Percentiles rank a stretch among this genome's conserved stretches.
phyloP scores from a whole-genome alignment of 1,284 basidiomycete species.

The Fomes fomentarius region DNA sequence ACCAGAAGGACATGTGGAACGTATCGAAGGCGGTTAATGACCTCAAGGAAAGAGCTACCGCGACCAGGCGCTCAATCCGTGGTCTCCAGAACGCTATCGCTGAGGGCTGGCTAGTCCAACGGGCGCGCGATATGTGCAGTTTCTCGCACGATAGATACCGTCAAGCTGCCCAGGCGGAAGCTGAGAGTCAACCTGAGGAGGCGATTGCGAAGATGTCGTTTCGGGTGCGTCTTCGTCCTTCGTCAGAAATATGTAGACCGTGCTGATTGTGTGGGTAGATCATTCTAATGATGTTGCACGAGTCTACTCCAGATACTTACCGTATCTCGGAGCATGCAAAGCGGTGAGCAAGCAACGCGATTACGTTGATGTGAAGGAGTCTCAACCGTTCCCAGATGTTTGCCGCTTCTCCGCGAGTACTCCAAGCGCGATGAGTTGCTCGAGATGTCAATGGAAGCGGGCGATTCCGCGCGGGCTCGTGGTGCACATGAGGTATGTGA shows the following conservation, averaged over 20 bases:
- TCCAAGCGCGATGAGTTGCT: slow-evolving; percentile 62
- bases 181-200: slow-evolving; percentile 50
- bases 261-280: slow-evolving; percentile 44
- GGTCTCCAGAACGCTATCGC: slow-evolving; percentile 66
- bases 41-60: slow-evolving; percentile 38
- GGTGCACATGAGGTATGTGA: slow-evolving; percentile 68
- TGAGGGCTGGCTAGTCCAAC: slow-evolving; percentile 72
- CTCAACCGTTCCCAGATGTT: slow-evolving; percentile 46
- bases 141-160: slow-evolving; percentile 75
- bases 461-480: slow-evolving; percentile 67
- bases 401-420: slow-evolving; percentile 60
- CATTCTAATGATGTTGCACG: slow-evolving; percentile 71
- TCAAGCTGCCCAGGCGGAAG: slow-evolving; percentile 66
- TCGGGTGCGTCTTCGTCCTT: slow-evolving; percentile 41
- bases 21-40: slow-evolving; percentile 53
- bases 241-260: neutral
- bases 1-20: slow-evolving; percentile 55
- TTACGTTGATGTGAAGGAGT: neutral
- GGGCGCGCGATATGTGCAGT: slow-evolving; percentile 73
- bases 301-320: slow-evolving; percentile 60
- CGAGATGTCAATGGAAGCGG: slow-evolving; percentile 64
- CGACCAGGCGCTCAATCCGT: slow-evolving; percentile 62
- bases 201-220: slow-evolving; percentile 69
- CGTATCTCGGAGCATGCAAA: slow-evolving; percentile 71
- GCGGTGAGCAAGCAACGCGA: slow-evolving; percentile 40